A percentile compares a stretch with the other conserved stretches of the same genome.
Conservation (phyloP, 495 filamentous ascomycete species). For the Neurospora sp. region DNA sequence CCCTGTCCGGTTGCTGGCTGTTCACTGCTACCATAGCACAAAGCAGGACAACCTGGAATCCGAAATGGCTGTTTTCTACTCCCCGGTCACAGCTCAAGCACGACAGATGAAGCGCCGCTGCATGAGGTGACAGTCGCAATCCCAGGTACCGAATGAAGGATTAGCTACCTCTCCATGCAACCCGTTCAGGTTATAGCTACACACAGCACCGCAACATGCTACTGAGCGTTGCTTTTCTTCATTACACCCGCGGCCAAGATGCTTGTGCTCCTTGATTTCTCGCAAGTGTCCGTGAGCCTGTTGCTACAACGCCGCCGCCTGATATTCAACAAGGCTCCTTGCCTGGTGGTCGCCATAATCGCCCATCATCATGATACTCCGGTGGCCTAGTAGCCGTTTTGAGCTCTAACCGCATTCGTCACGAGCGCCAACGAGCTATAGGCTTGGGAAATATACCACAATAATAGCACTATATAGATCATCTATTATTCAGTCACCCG, state of each 20-base stretch:
- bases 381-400: not conserved
- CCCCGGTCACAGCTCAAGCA: not conserved
- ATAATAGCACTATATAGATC: not conserved
- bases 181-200: not conserved
- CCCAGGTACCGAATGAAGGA: conserved; percentile 4
- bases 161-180: not conserved
- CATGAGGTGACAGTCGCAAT: conserved; percentile 1
- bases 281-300: not conserved
- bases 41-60: not conserved
- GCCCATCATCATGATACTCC: not conserved
- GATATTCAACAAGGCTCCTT: not conserved
- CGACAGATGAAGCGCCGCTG: conserved; percentile 2
- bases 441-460: not conserved
- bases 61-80: not conserved
- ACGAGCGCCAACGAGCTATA: not conserved
- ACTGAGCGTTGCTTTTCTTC: not conserved
- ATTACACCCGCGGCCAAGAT: not conserved
- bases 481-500: not conserved
- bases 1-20: not conserved
- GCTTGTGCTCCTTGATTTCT: not conserved
- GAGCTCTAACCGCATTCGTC: not conserved
- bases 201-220: not conserved
- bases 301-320: not conserved
- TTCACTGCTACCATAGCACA: not conserved
- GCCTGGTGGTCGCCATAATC: not conserved